These are phyloP conservation scores for Trichoderma cornu-damae DNA, from an alignment of 2,329 filamentous ascomycete species.

Conservation along the genomic window DNA sequence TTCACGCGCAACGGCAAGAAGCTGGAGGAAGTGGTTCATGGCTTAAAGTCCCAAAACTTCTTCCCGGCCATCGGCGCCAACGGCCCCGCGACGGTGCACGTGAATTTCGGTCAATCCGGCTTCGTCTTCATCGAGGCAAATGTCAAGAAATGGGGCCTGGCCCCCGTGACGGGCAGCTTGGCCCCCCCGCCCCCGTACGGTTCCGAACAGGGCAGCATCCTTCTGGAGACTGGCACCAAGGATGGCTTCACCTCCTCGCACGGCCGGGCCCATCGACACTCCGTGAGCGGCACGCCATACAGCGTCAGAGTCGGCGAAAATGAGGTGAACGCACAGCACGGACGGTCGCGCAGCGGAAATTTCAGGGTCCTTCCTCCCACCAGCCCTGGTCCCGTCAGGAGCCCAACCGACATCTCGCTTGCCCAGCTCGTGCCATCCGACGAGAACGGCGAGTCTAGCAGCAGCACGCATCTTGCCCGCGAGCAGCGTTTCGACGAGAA, in stretches of 20 bases:
- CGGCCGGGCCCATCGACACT: conserved; percentile 45
- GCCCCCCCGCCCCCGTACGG: conserved; percentile 95
- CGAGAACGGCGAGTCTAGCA: conserved; percentile 59
- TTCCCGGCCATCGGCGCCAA: conserved; percentile 97
- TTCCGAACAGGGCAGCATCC: conserved; percentile 91
- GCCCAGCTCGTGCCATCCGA: conserved; percentile 73
- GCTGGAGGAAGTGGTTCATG: conserved; percentile 88
- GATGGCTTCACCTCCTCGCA: conserved; percentile 47
- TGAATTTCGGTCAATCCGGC: conserved; percentile 95
- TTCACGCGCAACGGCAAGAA: conserved; percentile 98
- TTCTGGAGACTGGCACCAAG: conserved; percentile 78
- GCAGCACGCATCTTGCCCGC: conserved; percentile 26
- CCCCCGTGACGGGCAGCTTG: conserved; percentile 90
- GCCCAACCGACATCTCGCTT: conserved; percentile 92
- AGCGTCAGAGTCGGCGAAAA: conserved; percentile 41
- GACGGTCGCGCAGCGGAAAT: conserved; percentile 70
- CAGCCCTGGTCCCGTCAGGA: conserved; percentile 82
- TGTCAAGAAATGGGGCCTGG: conserved; percentile 98
- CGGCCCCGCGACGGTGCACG: conserved; percentile 85
- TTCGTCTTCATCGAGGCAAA: conserved; percentile 99
- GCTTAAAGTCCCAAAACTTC: conserved; percentile 91
- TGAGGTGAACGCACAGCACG: conserved; percentile 58
- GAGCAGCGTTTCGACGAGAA: conserved; percentile 33
- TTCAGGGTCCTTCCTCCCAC: conserved; percentile 70
- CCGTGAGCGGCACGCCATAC: conserved; percentile 35